These are phyloP conservation scores for Pleoardoris graminearum DNA, from an alignment of 2,329 filamentous ascomycete species.

Conservation along the genomic window DNA sequence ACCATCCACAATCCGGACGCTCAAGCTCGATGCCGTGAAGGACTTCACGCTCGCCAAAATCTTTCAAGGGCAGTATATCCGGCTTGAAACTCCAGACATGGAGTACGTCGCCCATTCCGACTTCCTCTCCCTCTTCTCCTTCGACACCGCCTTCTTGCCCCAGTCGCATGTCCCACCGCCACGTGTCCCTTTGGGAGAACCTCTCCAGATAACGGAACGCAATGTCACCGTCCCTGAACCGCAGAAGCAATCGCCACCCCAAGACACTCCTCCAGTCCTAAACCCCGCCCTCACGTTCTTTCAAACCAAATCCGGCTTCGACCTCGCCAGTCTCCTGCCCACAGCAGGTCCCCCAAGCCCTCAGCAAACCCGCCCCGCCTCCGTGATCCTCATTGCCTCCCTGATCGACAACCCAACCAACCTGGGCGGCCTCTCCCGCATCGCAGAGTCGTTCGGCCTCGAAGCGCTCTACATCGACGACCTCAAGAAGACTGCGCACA, in stretches of 20 bases:
- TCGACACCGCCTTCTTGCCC: conserved; percentile 19
- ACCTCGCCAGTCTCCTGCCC: conserved; percentile 34
- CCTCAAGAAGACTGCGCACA: conserved; percentile 46
- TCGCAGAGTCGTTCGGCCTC: conserved; percentile 57
- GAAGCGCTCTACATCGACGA: conserved; percentile 51
- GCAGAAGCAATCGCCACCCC: too few relatives aligned
- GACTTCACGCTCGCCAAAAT: conserved; percentile 51
- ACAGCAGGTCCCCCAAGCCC: conserved; percentile 20
- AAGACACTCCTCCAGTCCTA: too few relatives aligned
- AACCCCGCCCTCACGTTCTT: conserved; percentile 42
- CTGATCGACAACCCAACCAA: conserved; percentile 56
- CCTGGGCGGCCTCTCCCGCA: conserved; percentile 55
- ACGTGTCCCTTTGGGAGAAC: conserved; percentile 39
- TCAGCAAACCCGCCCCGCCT: conserved; percentile 29
- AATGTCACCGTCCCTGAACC: too few relatives aligned
- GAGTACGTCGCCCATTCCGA: conserved; percentile 45
- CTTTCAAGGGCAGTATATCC: conserved; percentile 51
- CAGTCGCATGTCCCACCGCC: conserved; percentile 19
- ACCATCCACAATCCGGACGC: conserved; percentile 43
- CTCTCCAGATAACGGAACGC: too few relatives aligned
- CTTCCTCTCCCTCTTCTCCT: conserved; percentile 43
- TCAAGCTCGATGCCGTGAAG: conserved; percentile 47
- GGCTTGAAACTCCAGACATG: conserved; percentile 48
- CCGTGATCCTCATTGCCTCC: conserved; percentile 55
- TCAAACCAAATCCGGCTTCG: conserved; percentile 58